phyloP scores from a whole-genome alignment of 495 filamentous ascomycete species.

The Neurospora pannonica region DNA sequence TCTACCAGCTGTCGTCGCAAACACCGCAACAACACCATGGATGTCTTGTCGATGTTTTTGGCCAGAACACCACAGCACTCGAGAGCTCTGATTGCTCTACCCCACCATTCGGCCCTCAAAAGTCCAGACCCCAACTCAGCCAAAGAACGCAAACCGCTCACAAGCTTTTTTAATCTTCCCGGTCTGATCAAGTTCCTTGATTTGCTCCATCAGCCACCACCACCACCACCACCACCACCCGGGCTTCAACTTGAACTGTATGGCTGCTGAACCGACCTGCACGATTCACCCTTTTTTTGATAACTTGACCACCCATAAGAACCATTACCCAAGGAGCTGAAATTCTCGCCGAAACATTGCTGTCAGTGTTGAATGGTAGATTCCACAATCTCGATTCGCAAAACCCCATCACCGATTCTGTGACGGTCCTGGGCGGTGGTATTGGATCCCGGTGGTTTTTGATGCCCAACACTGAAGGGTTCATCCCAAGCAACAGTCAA shows the following conservation, averaged over 20 bases:
- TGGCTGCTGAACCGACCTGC: background rate
- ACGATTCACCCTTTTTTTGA: background rate
- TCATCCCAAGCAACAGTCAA: background rate
- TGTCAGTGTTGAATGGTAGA: background rate
- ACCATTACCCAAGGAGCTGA: background rate
- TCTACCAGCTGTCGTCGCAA: background rate
- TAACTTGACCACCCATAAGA: background rate
- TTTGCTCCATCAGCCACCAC: background rate
- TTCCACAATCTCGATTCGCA: background rate
- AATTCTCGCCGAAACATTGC: background rate
- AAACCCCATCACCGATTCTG: background rate
- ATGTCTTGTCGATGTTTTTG: background rate
- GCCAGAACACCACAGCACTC: background rate
- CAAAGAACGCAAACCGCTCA: background rate
- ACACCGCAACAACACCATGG: background rate
- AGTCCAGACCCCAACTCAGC: background rate
- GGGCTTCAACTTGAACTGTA: background rate
- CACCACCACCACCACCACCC: background rate
- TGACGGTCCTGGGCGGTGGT: background rate
- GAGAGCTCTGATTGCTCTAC: background rate
- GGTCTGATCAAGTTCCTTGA: background rate
- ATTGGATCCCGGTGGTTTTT: background rate
- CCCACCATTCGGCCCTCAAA: background rate
- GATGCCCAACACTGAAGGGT: background rate
- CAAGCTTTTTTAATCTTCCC: background rate